phyloP scores from a whole-genome alignment of 495 filamentous ascomycete genomes.

The Podospora conica region DNA sequence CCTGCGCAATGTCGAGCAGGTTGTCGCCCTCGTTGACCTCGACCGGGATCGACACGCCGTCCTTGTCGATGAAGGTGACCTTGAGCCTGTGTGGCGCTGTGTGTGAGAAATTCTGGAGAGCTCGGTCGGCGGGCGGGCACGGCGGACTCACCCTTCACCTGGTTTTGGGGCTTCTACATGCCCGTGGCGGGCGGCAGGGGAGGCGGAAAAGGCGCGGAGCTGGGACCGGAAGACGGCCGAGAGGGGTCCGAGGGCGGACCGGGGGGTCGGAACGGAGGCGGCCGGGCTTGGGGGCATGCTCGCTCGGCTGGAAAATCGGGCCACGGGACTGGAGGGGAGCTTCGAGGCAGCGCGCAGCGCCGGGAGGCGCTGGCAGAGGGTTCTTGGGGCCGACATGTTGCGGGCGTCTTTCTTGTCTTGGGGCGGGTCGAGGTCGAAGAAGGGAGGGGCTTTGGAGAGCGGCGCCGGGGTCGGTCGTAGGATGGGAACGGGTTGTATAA shows the following conservation, averaged over 20 bases:
- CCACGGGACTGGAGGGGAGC: conserved; percentile 11
- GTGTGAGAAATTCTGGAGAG: neutral
- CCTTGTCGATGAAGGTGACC: conserved; percentile 92
- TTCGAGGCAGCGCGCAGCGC: conserved; percentile 15
- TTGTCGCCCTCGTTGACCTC: conserved; percentile 84
- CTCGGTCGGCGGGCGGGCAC: neutral
- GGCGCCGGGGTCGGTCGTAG: neutral
- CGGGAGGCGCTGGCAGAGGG: conserved; percentile 16
- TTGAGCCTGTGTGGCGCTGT: conserved; percentile 59
- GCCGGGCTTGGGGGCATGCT: conserved; percentile 11
- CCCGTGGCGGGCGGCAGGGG: conserved; percentile 58
- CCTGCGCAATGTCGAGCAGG: conserved; percentile 88
- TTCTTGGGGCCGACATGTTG: conserved; percentile 23
- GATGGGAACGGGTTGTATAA: neutral
- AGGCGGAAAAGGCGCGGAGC: conserved; percentile 48
- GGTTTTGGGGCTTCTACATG: conserved; percentile 79
- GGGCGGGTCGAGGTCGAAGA: neutral
- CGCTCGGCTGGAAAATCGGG: conserved; percentile 19
- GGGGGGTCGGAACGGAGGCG: neutral
- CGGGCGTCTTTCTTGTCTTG: neutral
- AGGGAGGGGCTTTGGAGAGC: neutral
- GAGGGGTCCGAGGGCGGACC: neutral
- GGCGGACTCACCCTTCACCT: conserved; percentile 76
- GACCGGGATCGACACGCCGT: conserved; percentile 66
- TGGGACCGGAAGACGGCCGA: neutral